Base-by-base conservation (phyloP, 768 basidiomycete species). In the Termitomyces sp. region DNA sequence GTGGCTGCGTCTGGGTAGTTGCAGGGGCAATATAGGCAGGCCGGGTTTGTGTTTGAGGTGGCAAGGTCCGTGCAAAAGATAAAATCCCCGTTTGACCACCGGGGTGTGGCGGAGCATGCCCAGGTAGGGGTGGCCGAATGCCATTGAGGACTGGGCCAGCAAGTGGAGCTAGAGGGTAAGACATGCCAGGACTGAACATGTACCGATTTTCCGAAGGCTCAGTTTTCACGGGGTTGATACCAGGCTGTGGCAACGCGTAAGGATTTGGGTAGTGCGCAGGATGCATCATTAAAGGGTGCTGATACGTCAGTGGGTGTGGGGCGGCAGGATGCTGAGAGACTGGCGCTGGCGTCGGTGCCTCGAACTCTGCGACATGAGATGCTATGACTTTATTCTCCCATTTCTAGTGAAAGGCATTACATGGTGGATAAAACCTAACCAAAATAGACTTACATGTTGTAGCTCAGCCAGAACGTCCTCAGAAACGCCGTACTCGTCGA, bases 311-410 rank as follows among this genome's bases (percentile, higher is more conserved):
- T 45, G 81, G 80, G 45, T 76, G 80, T 58, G 66, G 75, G 32
- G 73, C 71, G 1, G 53, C 30, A 18, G 76, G 73, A 30, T 80
- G 80, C 45, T 76, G 79, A 4, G 79, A 71, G 35, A 72, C 74
- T 6, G 71, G 74, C 9, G 72, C 64, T 1, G 77, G 69, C 14
- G 73, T 18, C 64, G 74, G 74, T 18, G 82, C 74, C 69, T 92
- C 90, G 70, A 97, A 98, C 64, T 98, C 93, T 53, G 97, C 97
- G 22, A 97, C 96, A 66, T 90, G 87, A 2, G 93, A 95, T n/a
- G 87, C 87, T 40, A 97, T 82, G 50, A 99, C 87, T 71, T 97
- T 97, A 68, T 80, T 81, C 71, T 98, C 90, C 97, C 97, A 99
- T 88, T 92, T 93, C 92, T 98, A 73, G 36, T 54, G 49, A 54